A percentile compares a stretch with the other conserved stretches of the same genome.
phyloP scores from a whole-genome alignment of 2,329 filamentous ascomycete genomes.

The Colletotrichum sp. region DNA sequence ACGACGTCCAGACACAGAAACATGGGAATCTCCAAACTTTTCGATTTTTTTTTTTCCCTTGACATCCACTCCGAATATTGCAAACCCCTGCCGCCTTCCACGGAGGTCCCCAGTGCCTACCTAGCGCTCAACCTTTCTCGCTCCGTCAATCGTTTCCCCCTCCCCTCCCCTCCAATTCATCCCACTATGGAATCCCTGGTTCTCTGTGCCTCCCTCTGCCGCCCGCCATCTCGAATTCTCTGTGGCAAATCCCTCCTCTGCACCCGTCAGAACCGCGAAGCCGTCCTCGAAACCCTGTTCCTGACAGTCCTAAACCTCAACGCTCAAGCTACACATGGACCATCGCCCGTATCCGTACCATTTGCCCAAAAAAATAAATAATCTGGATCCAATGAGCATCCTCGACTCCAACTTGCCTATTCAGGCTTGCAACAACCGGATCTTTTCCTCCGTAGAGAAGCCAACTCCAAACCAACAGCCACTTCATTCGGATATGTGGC shows the following conservation, averaged over 20 bases:
- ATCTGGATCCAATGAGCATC: background rate
- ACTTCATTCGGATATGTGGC: background rate
- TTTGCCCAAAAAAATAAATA: background rate
- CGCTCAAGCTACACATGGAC: background rate
- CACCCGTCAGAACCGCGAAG: background rate
- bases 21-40: constrained; percentile 22
- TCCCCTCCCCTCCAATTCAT: background rate
- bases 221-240: background rate
- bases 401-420: background rate
- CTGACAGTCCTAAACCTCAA: background rate
- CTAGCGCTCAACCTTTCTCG: background rate
- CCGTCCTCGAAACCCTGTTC: background rate
- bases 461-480: background rate
- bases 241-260: background rate
- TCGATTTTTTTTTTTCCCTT: constrained; percentile 2
- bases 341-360: background rate
- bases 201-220: background rate
- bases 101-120: background rate
- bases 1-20: constrained; percentile 6
- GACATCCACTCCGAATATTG: background rate
- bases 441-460: background rate
- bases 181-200: background rate
- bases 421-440: background rate
- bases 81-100: background rate
- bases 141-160: background rate